Evolutionary conservation across 2,329 filamentous ascomycete species (phyloP).

Genomic region (Aspergillus neotritici): DNA sequence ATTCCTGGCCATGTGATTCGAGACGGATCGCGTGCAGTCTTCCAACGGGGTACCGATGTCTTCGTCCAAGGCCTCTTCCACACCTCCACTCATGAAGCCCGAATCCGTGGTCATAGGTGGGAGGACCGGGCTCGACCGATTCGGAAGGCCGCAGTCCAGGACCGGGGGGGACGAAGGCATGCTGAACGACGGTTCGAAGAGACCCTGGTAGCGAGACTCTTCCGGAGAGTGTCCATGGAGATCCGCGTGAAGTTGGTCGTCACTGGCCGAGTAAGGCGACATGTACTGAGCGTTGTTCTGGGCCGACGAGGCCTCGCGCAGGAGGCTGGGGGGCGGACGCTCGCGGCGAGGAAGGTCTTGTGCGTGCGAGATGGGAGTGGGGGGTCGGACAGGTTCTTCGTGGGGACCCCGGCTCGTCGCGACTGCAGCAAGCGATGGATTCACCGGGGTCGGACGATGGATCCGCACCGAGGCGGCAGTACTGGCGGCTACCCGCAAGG

Average conservation of each 20-base stretch:
- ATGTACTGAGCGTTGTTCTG: slow-evolving; percentile 36
- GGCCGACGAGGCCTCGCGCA: slow-evolving; percentile 56
- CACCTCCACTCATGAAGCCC: slow-evolving; percentile 76
- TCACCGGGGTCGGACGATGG: slow-evolving; percentile 63
- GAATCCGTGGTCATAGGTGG: slow-evolving; percentile 63
- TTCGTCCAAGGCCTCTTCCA: slow-evolving; percentile 65
- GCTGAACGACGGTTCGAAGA: slow-evolving; percentile 65
- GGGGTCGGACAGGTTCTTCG: slow-evolving; percentile 44
- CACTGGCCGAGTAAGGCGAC: slow-evolving; percentile 38
- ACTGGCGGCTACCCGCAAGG: slow-evolving; percentile 81
- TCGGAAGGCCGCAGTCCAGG: slow-evolving; percentile 58
- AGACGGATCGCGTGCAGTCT: slow-evolving; percentile 14
- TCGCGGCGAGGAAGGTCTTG: slow-evolving; percentile 26
- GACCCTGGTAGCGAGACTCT: slow-evolving; percentile 45
- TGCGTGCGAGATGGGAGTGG: slow-evolving; percentile 39
- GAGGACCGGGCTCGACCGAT: slow-evolving; percentile 73
- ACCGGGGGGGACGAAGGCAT: slow-evolving; percentile 89
- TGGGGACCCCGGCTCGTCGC: slow-evolving; percentile 20
- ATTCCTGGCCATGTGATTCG: slow-evolving; percentile 14
- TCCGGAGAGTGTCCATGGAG: slow-evolving; percentile 46
- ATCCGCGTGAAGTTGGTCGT: slow-evolving; percentile 37
- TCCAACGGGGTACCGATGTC: slow-evolving; percentile 35
- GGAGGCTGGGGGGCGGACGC: slow-evolving; percentile 46
- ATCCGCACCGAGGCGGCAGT: slow-evolving; percentile 81
- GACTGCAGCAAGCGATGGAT: slow-evolving; percentile 30